A percentile compares a stretch with the other conserved stretches of the same genome.
These are phyloP conservation scores for Solanum hybrid DNA, from an alignment of 305 asterid species.

Conservation along the genomic window DNA sequence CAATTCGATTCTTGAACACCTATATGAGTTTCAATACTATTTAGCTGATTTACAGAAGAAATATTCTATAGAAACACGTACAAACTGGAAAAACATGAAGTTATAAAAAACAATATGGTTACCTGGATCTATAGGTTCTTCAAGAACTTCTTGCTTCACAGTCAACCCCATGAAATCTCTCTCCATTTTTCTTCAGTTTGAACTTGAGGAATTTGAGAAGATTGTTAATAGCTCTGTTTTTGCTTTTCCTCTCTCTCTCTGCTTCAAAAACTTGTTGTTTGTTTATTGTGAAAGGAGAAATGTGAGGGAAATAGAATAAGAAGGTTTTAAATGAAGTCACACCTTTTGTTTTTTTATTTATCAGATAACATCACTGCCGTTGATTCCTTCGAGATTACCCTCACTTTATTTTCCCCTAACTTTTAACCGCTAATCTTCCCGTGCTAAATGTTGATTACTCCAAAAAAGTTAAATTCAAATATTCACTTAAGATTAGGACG, in stretches of 20 bases:
- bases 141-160: slow-evolving; percentile 49
- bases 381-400: not conserved
- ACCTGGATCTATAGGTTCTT: slow-evolving; percentile 55
- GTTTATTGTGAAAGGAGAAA: not conserved
- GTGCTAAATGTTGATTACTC: too few relatives aligned
- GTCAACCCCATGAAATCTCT: slow-evolving; percentile 69
- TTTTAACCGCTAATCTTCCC: too few relatives aligned
- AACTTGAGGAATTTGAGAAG: not conserved
- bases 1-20: not conserved
- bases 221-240: not conserved
- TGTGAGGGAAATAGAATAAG: not conserved
- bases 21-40: not conserved
- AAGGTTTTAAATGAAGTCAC: not conserved
- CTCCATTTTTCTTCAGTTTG: slow-evolving; percentile 37
- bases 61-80: not conserved
- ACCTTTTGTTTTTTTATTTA: not conserved
- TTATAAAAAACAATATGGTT: not conserved
- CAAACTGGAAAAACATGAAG: not conserved
- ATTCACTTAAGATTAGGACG: not conserved
- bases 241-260: not conserved
- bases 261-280: not conserved
- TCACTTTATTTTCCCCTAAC: not conserved
- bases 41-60: not conserved
- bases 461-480: not conserved
- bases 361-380: not conserved